Percentiles rank a stretch among this genome's conserved stretches.
Conservation (phyloP, 495 filamentous ascomycete genomes). For the Wilcoxina mikolae region DNA sequence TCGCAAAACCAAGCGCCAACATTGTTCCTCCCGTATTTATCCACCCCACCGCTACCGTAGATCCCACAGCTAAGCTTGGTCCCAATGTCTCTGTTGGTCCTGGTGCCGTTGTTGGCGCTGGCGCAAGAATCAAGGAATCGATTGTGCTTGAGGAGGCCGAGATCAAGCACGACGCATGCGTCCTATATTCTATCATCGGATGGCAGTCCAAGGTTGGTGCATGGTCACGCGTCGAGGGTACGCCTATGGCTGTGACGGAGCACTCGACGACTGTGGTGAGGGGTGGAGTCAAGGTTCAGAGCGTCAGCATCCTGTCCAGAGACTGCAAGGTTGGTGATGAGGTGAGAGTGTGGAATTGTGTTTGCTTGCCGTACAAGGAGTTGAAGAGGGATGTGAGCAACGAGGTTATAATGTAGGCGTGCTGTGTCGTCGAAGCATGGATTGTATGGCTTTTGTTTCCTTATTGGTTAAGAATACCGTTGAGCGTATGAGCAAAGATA, state of each 20-base stretch:
- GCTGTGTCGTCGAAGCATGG: too few relatives aligned
- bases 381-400: slow-evolving; percentile 91
- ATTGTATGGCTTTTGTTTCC: too few relatives aligned
- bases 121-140: slow-evolving; percentile 84
- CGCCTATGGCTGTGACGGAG: slow-evolving; percentile 72
- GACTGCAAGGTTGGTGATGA: slow-evolving; percentile 92
- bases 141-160: slow-evolving; percentile 92
- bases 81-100: slow-evolving; percentile 95
- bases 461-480: too few relatives aligned
- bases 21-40: slow-evolving; percentile 94
- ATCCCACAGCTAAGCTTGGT: slow-evolving; percentile 89
- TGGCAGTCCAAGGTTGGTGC: slow-evolving; percentile 93
- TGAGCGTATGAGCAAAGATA: too few relatives aligned
- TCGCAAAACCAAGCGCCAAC: slow-evolving; percentile 69
- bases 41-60: slow-evolving; percentile 83
- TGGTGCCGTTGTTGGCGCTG: slow-evolving; percentile 66
- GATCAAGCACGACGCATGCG: slow-evolving; percentile 92
- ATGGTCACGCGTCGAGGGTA: slow-evolving; percentile 96
- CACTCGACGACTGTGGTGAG: slow-evolving; percentile 92
- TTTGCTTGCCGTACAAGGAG: slow-evolving; percentile 96
- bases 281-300: slow-evolving; percentile 96
- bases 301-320: slow-evolving; percentile 94
- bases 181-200: slow-evolving; percentile 92
- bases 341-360: slow-evolving; percentile 93
- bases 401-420: slow-evolving; percentile 98